Evolutionary conservation across 148 eudicot species (phyloP).

Genomic region (Dianthus caryophyllus): DNA sequence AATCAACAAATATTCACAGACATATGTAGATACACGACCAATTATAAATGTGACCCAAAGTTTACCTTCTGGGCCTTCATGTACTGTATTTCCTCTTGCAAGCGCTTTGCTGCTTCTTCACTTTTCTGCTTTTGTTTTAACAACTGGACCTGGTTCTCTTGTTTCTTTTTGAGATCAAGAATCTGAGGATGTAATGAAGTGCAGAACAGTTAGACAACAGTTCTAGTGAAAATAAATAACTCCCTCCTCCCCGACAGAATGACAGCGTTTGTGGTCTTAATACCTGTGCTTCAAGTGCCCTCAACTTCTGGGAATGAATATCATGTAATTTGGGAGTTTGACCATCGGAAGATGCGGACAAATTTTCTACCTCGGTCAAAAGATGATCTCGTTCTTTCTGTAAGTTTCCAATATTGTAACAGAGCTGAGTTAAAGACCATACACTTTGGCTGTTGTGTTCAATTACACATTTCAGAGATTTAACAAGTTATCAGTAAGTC

Average conservation of each 20-base stretch:
- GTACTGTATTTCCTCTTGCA: constrained; percentile 92
- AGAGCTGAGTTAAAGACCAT: constrained; percentile 6
- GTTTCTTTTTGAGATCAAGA: constrained; percentile 93
- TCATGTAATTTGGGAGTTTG: constrained; percentile 86
- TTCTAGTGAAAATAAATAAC: not conserved
- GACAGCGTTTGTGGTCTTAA: not conserved
- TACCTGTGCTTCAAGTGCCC: constrained; percentile 92
- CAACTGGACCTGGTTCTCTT: constrained; percentile 94
- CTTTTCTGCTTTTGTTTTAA: constrained; percentile 97
- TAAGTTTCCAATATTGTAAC: constrained; percentile 17
- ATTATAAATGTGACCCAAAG: constrained; percentile 4
- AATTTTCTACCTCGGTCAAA: constrained; percentile 85
- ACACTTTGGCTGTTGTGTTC: constrained; percentile 5
- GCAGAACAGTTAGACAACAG: not conserved
- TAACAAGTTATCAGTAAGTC: not conserved
- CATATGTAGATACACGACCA: not conserved
- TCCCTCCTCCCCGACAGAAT: not conserved
- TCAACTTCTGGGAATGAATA: constrained; percentile 80
- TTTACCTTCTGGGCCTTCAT: constrained; percentile 96
- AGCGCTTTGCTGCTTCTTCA: constrained; percentile 91
- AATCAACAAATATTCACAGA: not conserved
- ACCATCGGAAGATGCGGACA: constrained; percentile 74
- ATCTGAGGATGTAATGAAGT: constrained; percentile 41
- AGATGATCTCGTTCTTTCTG: constrained; percentile 94
- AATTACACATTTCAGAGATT: not conserved